Evolutionary conservation across 1,139 yeast species (phyloP), one percentile per base, ranked within the genome.

Genomic region (Nakaseomyces kungkrabaensis): DNA sequence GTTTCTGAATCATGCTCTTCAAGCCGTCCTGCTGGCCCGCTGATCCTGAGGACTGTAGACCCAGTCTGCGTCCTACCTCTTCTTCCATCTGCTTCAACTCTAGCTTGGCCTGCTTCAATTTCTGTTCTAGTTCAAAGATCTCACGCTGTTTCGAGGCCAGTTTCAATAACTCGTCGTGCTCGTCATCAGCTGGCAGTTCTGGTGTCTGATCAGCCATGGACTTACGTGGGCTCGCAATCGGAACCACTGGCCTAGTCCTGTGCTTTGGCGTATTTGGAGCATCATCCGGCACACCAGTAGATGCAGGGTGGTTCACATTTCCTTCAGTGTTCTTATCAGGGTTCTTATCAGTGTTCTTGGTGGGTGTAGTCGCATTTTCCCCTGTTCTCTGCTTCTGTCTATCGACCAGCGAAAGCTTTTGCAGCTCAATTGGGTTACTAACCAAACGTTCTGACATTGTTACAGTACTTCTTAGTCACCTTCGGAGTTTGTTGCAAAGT

Each of bases 131-230:
- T 47, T 74, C 78, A 31, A 68, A 50, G 3, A 74, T 70, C 40
- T 67, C 69, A 53, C 78, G 66, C 54, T 73, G 75, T 53, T 74
- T 74, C 1, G 73, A 55, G 0, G 79, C 78, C 47, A 74, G 54
- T 40, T 64, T 58, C 51, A 62, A 68, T 13, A 73, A 54, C 24
- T 25, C 45, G 8, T 9, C 22, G 3, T 42, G 13, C 25, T 25
- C 45, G 8, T 45, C 37, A 10, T 42, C 26, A 4, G 31, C 40
- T 8, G 42, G 55, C 10, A 72, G 17, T 8, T 55, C 54, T 13
- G 58, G 48, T 10, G 13, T 32, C 9, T 17, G 43, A 43, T 42
- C 22, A 6, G 37, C 42, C 13, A n/a, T n/a, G 10, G 38, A 10
- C 25, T 37, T 46, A 9, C 37, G 43, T 6, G 48, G 48, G 25